These are phyloP conservation scores for Pholiota molesta DNA, from an alignment of 768 basidiomycete genomes.

Conservation along the genomic window DNA sequence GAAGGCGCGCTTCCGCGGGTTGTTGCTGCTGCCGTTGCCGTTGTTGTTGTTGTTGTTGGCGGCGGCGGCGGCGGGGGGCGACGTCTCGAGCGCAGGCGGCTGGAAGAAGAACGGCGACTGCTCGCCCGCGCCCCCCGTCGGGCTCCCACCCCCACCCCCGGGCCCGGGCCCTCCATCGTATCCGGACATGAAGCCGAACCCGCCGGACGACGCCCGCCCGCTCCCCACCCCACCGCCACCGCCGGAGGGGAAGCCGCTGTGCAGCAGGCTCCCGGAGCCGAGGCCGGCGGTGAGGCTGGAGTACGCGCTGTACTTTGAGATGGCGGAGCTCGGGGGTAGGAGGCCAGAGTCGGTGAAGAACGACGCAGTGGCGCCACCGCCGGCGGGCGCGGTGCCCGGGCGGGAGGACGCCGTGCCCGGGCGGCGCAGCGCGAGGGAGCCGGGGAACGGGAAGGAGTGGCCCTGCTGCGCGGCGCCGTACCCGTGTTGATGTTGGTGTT, in stretches of 20 bases:
- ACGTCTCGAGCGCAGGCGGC: conserved; percentile 47
- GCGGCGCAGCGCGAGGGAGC: conserved; percentile 54
- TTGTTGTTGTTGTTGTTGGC: too few relatives aligned
- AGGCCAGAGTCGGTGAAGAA: conserved; percentile 44
- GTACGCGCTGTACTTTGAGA: conserved; percentile 50
- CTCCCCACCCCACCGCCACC: too few relatives aligned
- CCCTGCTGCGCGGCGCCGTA: conserved; percentile 37
- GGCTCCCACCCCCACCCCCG: too few relatives aligned
- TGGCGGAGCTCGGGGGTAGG: conserved; percentile 27
- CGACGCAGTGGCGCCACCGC: conserved; percentile 56
- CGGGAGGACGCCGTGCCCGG: conserved; percentile 63
- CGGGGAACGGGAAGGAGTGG: conserved; percentile 56
- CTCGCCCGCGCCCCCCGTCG: background rate
- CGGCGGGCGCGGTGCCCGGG: conserved; percentile 65
- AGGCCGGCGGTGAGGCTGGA: conserved; percentile 47
- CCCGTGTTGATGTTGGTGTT: too few relatives aligned
- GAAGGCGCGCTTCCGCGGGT: conserved; percentile 67
- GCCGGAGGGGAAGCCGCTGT: too few relatives aligned
- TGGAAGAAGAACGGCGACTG: conserved; percentile 72
- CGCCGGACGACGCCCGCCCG: conserved; percentile 26
- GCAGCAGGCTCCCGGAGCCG: conserved; percentile 40
- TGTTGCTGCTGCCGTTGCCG: too few relatives aligned
- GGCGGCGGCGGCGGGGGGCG: conserved; percentile 22
- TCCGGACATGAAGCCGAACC: conserved; percentile 2
- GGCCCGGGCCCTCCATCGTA: background rate